Base-by-base conservation (phyloP, 768 basidiomycete genomes). In the Pleurotus giganteus region DNA sequence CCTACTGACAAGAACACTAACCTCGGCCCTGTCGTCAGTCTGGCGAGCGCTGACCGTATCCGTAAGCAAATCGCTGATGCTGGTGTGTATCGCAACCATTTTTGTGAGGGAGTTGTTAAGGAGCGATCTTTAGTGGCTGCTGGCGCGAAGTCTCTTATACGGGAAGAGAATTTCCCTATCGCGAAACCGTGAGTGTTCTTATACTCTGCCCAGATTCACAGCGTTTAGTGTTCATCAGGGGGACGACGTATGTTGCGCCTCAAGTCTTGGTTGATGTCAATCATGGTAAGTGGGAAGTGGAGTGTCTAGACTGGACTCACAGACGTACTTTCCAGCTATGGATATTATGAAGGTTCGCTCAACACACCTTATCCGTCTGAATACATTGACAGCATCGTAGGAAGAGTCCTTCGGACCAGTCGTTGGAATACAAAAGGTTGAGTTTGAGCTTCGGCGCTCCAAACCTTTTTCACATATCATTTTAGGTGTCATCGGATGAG, bases 361-460 rank as follows among this genome's bases (percentile, higher is more conserved):
- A 15, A 4, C 19, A 42, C 26, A 12, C 15, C 17, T 37, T 21
- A 24, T 9, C 26, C 21, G n/a, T 27, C 5, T 27, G 7, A 12
- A 7, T 7, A n/a, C 7, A 12, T 7, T 41, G 39, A 41, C 39
- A 41, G 11, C 34, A 41, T 41, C 51, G 8, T 57, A 89, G 86
- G 86, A 89, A 69, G 91, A 94, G 71, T 92, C 91, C 0, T 98
- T 98, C 59, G 97, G 97, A 0, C 97, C 97, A 0, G 80, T 97
- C 4, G 76, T 98, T 26, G 95, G 94, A 9, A 94, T 99, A 57
- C 89, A 91, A 71, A 95, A 94, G 78, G 94, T 91, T n/a, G n/a
- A n/a, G n/a, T n/a, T n/a, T n/a, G n/a, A n/a, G n/a, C n/a, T n/a
- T n/a, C 45, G 21, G 11, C 27, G 39, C 19, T 17, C 7, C 13